Evolutionary conservation across 139 green algal species (phyloP), one percentile per base, ranked within the genome.

Genomic region (Zygnema cylindricum): DNA sequence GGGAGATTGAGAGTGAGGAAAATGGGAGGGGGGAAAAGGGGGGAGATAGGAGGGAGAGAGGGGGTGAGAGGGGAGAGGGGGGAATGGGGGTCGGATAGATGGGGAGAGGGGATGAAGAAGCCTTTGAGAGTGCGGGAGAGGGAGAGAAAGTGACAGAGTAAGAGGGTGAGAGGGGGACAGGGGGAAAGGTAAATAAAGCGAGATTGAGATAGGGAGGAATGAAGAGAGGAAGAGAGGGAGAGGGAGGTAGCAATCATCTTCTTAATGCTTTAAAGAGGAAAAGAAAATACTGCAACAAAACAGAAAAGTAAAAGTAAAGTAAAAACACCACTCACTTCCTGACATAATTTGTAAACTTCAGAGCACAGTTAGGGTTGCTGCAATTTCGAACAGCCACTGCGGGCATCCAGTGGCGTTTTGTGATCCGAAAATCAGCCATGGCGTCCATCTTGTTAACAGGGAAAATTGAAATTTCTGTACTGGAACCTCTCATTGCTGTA

Each of bases 321-420:
- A 83, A 32, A 32, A 73, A 2, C 42, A 2, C 76, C 32, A n/a
- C 81, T 86, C 79, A 82, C 71, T 88, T 88, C 36, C 69, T 49
- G 22, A 39, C 49, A 39, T 63, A 39, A 1, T 30, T 23, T 22
- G 39, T 16, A 63, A 85, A 85, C 35, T 85, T 63, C 38, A 30
- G n/a, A 7, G 7, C 78, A 41, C 78, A 85, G 39, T 23, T 63
- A 63, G 78, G 78, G 21, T 85, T 85, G 78, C 49, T 85, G 78
- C 78, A 85, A 41, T 25, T 39, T 16, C 69, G 63, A 38, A 85
- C 63, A 55, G 39, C 78, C 36, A 76, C 36, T 38, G 63, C 22
- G 39, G 78, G 78, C 78, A 85, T 85, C 78, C 78, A 85, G 21
- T 85, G 78, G 38, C 38, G 63, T 35, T 41, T 39, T 41, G 78